A percentile compares a stretch with the other conserved stretches of the same genome.
These are phyloP conservation scores for Venturia nashicola DNA, from an alignment of 2,329 filamentous ascomycete species.

Conservation along the genomic window DNA sequence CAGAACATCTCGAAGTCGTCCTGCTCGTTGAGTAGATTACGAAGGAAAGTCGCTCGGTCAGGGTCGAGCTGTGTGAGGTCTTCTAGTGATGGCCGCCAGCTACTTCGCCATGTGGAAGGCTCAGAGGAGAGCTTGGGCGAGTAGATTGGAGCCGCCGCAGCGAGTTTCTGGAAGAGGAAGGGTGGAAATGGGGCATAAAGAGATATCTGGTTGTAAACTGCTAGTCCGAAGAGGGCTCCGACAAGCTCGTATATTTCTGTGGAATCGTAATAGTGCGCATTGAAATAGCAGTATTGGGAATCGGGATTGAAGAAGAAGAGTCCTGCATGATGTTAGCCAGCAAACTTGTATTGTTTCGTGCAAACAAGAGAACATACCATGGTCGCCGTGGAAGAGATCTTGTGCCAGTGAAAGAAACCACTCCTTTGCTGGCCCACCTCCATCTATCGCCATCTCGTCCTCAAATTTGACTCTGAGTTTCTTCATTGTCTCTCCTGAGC, in stretches of 20 bases:
- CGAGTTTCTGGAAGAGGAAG: constrained; percentile 78
- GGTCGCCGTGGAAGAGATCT: constrained; percentile 82
- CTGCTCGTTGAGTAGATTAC: constrained; percentile 59
- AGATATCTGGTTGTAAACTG: constrained; percentile 92
- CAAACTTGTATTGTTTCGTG: not conserved
- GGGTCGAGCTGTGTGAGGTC: constrained; percentile 78
- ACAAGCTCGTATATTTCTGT: constrained; percentile 88
- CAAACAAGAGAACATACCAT: constrained; percentile 46
- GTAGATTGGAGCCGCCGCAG: constrained; percentile 42
- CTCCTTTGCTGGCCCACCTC: constrained; percentile 79
- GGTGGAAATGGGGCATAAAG: constrained; percentile 78
- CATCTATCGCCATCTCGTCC: constrained; percentile 85
- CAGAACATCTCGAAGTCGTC: constrained; percentile 72
- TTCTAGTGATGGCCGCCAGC: constrained; percentile 43
- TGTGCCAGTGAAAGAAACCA: constrained; percentile 84
- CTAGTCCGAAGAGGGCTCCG: constrained; percentile 74
- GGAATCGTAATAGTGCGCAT: constrained; percentile 77
- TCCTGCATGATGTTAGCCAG: constrained; percentile 36
- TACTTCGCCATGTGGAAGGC: constrained; percentile 46
- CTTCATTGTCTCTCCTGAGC: constrained; percentile 81
- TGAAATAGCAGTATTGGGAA: constrained; percentile 86
- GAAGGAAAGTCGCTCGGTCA: constrained; percentile 60
- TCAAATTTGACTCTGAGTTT: constrained; percentile 72
- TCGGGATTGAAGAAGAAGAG: constrained; percentile 81
- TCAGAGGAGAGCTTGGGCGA: not conserved